Evolutionary conservation across 345 rosid species (phyloP), one percentile per base, ranked within the genome.

Genomic region (Anastatica hierochuntica): DNA sequence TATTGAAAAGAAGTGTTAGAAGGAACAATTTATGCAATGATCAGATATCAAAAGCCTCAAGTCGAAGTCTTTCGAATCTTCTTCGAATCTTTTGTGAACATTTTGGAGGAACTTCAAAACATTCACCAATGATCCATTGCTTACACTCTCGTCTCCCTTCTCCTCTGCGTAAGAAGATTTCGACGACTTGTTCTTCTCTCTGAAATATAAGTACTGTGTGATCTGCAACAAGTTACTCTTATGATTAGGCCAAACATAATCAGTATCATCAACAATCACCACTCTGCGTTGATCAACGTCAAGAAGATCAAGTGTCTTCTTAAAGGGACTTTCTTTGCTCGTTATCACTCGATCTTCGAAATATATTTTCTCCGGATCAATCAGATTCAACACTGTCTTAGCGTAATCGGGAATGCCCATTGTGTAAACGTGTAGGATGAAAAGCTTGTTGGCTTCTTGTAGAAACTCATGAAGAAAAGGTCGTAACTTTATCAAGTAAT

Each of bases 401-500:
- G 45, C 53, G 23, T 64, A 56, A 7, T 2, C 10, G 7, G 7
- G 39, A 24, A 0, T 0, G 3, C 58, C 46, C 51, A 31, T 49
- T 14, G 69, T 49, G 58, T 64, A 64, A 29, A 64, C 45, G 14
- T 49, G 21, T 45, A 49, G 6, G 30, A n/a, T 6, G 58, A 56
- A 64, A 24, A 33, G 3, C 63, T 64, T 23, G 52, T 31, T 35
- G 23, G 69, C 52, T 56, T 56, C 52, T 17, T 8, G 3, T 6
- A 56, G 46, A 34, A 56, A 56, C 23, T 56, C 11, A 0, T 10
- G 46, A 8, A 33, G 39, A 11, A 41, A 56, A 49, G 52, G 58
- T 41, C 51, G 52, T 49, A 56, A 11, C 57, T 64, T 64, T 31
- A 24, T 21, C 2, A 64, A 10, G 38, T 8, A 12, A 0, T 29